Evolutionary conservation across 768 basidiomycete species (phyloP).

Genomic region (Tylopilus balloui): DNA sequence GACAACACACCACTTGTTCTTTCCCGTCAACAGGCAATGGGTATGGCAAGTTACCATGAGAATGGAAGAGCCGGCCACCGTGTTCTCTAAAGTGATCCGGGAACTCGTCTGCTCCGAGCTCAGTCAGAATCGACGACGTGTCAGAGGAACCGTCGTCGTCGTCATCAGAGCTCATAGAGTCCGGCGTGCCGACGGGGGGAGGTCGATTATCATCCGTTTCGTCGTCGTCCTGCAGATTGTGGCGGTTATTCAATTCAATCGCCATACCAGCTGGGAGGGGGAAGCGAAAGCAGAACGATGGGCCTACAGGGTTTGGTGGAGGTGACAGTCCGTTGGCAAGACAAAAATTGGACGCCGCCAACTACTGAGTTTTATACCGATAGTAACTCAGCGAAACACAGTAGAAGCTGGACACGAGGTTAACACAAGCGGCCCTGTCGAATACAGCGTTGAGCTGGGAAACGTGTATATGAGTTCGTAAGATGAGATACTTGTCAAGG

Average conservation of each 20-base stretch:
- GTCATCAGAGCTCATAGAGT: conserved; percentile 14
- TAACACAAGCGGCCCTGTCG: conserved; percentile 32
- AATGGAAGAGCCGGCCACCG: conserved; percentile 63
- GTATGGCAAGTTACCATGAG: conserved; percentile 59
- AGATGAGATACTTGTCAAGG: conserved; percentile 16
- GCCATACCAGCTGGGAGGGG: conserved; percentile 20
- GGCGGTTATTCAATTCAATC: conserved; percentile 24
- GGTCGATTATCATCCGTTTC: conserved; percentile 8
- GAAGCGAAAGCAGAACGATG: conserved; percentile 8
- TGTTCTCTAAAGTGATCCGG: conserved; percentile 56
- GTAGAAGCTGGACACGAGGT: conserved; percentile 37
- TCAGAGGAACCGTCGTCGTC: conserved; percentile 39
- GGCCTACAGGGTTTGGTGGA: conserved; percentile 23
- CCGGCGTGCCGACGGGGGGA: conserved; percentile 9
- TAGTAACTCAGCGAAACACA: conserved; percentile 39
- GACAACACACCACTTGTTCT: conserved; percentile 57
- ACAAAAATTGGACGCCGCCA: conserved; percentile 36
- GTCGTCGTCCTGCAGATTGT: conserved; percentile 20
- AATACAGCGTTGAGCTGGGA: conserved; percentile 23
- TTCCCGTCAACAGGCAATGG: conserved; percentile 67
- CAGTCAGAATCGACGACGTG: conserved; percentile 40
- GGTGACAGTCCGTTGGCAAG: conserved; percentile 36
- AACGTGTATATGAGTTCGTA: conserved; percentile 13
- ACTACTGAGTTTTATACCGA: conserved; percentile 37
- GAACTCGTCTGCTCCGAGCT: conserved; percentile 51